Conservation (phyloP, 1,284 basidiomycete genomes). For the Puccinia polysora region DNA sequence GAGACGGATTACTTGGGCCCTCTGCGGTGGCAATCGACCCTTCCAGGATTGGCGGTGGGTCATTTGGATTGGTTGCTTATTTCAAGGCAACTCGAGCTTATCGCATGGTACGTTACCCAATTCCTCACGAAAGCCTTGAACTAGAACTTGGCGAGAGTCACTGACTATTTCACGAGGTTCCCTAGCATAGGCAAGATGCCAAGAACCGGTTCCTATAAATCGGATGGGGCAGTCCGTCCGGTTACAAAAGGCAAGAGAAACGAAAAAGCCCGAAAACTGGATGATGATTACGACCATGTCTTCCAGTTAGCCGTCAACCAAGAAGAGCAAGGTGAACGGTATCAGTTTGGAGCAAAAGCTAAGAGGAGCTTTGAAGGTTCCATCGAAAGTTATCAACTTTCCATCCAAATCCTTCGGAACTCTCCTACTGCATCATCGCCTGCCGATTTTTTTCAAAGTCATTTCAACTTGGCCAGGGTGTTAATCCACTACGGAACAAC, state of each 20-base stretch:
- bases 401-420: not conserved
- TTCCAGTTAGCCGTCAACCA: slow-evolving; percentile 18
- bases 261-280: not conserved
- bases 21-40: no score
- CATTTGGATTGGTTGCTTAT: no score
- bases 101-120: no score
- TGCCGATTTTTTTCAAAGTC: slow-evolving; percentile 6
- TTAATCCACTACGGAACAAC: slow-evolving; percentile 16
- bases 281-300: slow-evolving; percentile 6
- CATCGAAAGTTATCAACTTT: slow-evolving; percentile 2
- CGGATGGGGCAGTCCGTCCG: not conserved
- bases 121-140: no score
- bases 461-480: slow-evolving; percentile 28
- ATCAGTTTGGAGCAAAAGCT: slow-evolving; percentile 32
- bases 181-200: no score
- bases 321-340: slow-evolving; percentile 33
- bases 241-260: not conserved
- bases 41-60: no score
- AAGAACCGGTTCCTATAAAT: slow-evolving; percentile 5
- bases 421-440: not conserved
- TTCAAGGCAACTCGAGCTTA: no score
- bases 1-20: no score
- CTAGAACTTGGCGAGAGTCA: no score
- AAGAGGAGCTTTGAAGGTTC: slow-evolving; percentile 9
- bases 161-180: no score